Evolutionary conservation across 169 alveolate genomes (phyloP).

Genomic region (Eimeria tenella): DNA sequence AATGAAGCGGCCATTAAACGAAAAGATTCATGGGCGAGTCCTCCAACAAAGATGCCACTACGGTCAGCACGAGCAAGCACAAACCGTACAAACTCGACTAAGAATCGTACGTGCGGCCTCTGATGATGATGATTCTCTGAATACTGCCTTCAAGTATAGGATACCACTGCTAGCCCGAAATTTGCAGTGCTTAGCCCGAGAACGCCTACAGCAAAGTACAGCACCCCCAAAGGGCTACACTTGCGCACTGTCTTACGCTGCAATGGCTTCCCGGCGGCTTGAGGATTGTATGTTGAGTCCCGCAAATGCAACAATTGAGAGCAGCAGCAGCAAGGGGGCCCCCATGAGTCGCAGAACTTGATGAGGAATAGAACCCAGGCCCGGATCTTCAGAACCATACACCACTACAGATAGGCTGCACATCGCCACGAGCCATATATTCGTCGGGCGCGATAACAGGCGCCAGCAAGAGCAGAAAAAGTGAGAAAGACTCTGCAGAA

Average conservation of each 20-base stretch:
- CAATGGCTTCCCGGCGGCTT: slow-evolving; percentile 36
- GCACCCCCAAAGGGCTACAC: too few relatives aligned
- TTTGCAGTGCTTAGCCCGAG: too few relatives aligned
- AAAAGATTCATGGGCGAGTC: too few relatives aligned
- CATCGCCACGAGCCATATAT: slow-evolving; percentile 36
- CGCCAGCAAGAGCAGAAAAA: slow-evolving; percentile 27
- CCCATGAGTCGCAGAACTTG: slow-evolving; percentile 58
- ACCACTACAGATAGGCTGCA: slow-evolving; percentile 19
- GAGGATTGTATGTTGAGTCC: slow-evolving; percentile 33
- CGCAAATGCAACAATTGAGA: slow-evolving; percentile 23
- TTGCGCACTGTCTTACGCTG: slow-evolving; percentile 6
- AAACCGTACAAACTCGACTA: too few relatives aligned
- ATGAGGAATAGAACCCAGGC: background rate
- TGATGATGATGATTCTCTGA: too few relatives aligned
- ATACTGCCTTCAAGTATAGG: too few relatives aligned
- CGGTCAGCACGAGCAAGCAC: too few relatives aligned
- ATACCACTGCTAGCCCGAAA: too few relatives aligned
- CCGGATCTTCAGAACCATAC: background rate
- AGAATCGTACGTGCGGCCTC: too few relatives aligned
- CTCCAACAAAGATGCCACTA: too few relatives aligned
- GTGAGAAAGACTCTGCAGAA: slow-evolving; percentile 37
- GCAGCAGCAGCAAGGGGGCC: slow-evolving; percentile 65
- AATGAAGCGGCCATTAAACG: too few relatives aligned
- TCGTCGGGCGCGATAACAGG: slow-evolving; percentile 31
- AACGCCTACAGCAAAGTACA: too few relatives aligned